Base-by-base conservation (phyloP, 768 basidiomycete genomes). In the Suillus tomentosus region DNA sequence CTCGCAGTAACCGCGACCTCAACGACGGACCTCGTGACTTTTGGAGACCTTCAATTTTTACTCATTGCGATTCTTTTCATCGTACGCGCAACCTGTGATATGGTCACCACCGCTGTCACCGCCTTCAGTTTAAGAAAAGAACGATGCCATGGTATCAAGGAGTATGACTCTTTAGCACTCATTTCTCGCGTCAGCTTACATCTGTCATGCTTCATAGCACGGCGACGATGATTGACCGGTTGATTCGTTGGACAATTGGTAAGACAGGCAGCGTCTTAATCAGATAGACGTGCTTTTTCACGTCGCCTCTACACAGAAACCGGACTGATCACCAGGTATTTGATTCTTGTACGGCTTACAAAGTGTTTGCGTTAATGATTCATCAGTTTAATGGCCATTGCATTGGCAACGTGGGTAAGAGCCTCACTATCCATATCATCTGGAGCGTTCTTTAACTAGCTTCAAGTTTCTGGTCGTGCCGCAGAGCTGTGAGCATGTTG, bases 1-100 rank as follows among this genome's bases (percentile, higher is more conserved):
- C 15, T 48, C 8, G 13, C 11, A 9, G 55, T 7, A n/a, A 31
- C 3, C 17, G 62, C 24, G 17, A 14, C 47, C 13, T 9, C 10
- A 6, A 58, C 22, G 55, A 45, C 56, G 43, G 48, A 45, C 36
- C 54, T 63, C n/a, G 10, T 6, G 9, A 14, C 27, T 24, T 63
- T 43, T 45, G 53, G 17, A 54, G 31, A 31, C 10, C 19, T 36
- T 45, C 34, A 31, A 34, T 11, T 40, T 14, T 15, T 24, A 11
- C 15, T 39, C 31, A 42, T 42, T 22, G 34, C n/a, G 42, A 34
- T 63, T 17, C 7, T 43, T 19, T 6, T 58, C 24, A n/a, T 43
- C 27, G 39, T 22, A 15, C 34, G 43, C 1, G 62, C 55, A 22
- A 55, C 47, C 22, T 63, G 62, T 27, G 62, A 63, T 34, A 22